These are phyloP conservation scores for Cryoendolithus antarcticus DNA, from an alignment of 2,329 filamentous ascomycete genomes.

Conservation along the genomic window DNA sequence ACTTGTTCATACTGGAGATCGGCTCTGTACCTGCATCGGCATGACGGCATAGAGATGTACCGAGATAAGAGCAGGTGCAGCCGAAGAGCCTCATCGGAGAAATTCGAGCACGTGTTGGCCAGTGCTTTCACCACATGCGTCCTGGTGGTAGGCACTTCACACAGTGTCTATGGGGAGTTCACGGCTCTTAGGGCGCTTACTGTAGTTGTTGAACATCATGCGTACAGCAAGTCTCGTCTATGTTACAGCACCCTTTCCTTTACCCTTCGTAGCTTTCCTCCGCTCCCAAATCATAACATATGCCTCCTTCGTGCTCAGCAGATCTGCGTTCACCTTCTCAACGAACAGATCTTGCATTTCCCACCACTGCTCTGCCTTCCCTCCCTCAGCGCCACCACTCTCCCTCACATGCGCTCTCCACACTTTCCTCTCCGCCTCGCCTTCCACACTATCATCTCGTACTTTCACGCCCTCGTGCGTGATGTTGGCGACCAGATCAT, in stretches of 20 bases:
- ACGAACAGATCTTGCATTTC: slow-evolving; percentile 91
- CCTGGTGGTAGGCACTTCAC: too few relatives aligned
- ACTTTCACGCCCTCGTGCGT: slow-evolving; percentile 71
- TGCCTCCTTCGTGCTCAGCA: slow-evolving; percentile 83
- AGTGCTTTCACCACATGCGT: too few relatives aligned
- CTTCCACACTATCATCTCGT: slow-evolving; percentile 71
- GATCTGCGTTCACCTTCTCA: slow-evolving; percentile 74
- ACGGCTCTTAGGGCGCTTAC: too few relatives aligned
- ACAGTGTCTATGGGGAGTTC: too few relatives aligned
- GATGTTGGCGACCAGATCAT: slow-evolving; percentile 92
- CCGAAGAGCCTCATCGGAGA: too few relatives aligned
- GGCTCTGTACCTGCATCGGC: too few relatives aligned
- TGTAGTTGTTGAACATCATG: too few relatives aligned
- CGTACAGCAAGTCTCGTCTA: too few relatives aligned
- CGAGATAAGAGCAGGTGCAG: too few relatives aligned
- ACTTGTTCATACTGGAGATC: too few relatives aligned
- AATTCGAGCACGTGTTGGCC: too few relatives aligned
- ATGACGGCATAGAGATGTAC: too few relatives aligned
- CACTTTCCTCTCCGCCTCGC: slow-evolving; percentile 80
- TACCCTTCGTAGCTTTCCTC: slow-evolving; percentile 35
- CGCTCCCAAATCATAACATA: slow-evolving; percentile 96
- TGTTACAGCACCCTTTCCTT: not conserved
- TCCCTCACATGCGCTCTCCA: slow-evolving; percentile 90
- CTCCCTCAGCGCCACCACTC: slow-evolving; percentile 31
- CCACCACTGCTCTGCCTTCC: slow-evolving; percentile 70